Base-by-base conservation (phyloP, 2,329 filamentous ascomycete genomes). In the Hypoxylon sp. region DNA sequence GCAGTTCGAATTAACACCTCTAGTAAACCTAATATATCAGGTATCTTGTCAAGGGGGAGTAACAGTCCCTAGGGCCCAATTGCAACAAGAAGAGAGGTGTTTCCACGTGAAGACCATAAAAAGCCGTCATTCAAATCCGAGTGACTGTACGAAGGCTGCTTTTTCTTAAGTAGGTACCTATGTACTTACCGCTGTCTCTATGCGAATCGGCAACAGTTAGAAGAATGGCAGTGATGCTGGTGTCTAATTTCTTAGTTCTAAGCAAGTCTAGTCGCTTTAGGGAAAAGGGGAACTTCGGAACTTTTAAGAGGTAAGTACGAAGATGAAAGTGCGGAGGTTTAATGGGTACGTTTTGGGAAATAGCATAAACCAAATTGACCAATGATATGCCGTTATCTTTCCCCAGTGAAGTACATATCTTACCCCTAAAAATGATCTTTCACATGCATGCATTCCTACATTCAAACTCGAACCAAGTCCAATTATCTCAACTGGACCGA, bases 271-370 rank as follows among this genome's bases (percentile, higher is more conserved):
- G 52, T 25, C 45, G 14, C 28, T 56, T 56, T 25, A 56, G 52
- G 52, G 52, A 28, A 11, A 45, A 43, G 17, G 38, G 28, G 25
- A 34, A 43, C 21, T 21, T 56, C 38, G 52, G 23, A 34, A 32
- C 43, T 30, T 52, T 25, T 41, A 30, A n/a, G 14, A 41, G 32
- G 32, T 36, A 13, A 11, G 50, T 32, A 41, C 34, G 36, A 46
- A 32, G 45, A 30, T 28, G 36, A 59, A 62, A 69, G 58, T 57
- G 66, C 45, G 60, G 68, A 69, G 66, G 68, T 67, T 69, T 71
- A 65, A 69, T 71, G 55, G 58, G 41, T 51, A 68, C 65, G 50
- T 56, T 67, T 68, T 70, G 45, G 59, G 67, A 57, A 59, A 66
- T 53, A 63, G 52, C 49, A 59, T 56, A 50, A 66, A 51, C 30